These are phyloP conservation scores for Fusarium sp. DNA, from an alignment of 2,329 filamentous ascomycete species.

Conservation along the genomic window DNA sequence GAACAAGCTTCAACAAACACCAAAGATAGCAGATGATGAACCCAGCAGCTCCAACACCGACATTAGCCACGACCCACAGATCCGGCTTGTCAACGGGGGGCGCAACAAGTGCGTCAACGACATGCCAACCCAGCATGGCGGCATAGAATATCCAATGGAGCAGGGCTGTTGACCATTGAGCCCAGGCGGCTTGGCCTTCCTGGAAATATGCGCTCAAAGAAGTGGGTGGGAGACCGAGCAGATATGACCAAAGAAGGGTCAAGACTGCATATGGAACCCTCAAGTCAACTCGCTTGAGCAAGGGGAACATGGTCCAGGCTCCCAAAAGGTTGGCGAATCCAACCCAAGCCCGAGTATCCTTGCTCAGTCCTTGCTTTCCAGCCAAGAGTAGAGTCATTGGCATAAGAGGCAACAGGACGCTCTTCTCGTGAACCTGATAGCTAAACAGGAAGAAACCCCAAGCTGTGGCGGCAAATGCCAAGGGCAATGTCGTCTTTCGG, in stretches of 20 bases:
- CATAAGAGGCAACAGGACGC: conserved; percentile 88
- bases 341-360: conserved; percentile 86
- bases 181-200: conserved; percentile 48
- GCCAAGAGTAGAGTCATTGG: conserved; percentile 92
- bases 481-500: conserved; percentile 78
- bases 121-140: conserved; percentile 84
- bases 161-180: conserved; percentile 68
- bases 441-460: conserved; percentile 99
- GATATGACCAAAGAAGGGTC: conserved; percentile 88
- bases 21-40: conserved; percentile 91
- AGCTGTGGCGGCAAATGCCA: conserved; percentile 83
- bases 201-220: conserved; percentile 76
- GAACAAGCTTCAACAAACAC: conserved; percentile 79
- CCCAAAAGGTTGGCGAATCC: conserved; percentile 95
- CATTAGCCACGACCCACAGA: conserved; percentile 93
- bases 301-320: conserved; percentile 92
- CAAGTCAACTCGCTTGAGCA: conserved; percentile 86
- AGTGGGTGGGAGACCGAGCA: conserved; percentile 86
- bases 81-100: conserved; percentile 86
- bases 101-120: conserved; percentile 73
- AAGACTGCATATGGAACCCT: conserved; percentile 86
- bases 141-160: conserved; percentile 82
- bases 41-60: conserved; percentile 83
- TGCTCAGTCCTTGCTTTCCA: conserved; percentile 79
- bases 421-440: conserved; percentile 99